phyloP scores from a whole-genome alignment of 257 asterid species.

The Euphrasia confusa region DNA sequence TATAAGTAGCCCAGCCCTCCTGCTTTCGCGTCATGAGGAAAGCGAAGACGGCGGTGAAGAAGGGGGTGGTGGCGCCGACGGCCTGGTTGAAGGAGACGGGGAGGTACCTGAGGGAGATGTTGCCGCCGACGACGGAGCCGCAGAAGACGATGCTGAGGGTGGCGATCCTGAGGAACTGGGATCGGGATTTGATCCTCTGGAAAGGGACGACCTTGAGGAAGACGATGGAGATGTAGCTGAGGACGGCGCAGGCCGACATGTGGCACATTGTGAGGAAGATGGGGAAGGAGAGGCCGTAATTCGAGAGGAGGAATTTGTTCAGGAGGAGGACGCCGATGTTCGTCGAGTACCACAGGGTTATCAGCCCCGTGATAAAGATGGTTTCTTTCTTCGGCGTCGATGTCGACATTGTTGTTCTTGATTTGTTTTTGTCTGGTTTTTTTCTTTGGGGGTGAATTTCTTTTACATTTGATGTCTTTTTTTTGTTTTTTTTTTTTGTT shows the following conservation, averaged over 20 bases:
- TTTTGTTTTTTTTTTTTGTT: too few species aligned
- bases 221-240: conserved; percentile 76
- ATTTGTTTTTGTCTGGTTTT: neutral
- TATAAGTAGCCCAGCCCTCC: conserved; percentile 81
- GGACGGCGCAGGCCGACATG: conserved; percentile 90
- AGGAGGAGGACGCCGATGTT: conserved; percentile 92
- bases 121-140: conserved; percentile 94
- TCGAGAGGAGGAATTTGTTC: conserved; percentile 81
- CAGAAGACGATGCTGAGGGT: conserved; percentile 84
- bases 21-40: conserved; percentile 66
- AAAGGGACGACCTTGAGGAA: conserved; percentile 69
- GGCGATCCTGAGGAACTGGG: conserved; percentile 66
- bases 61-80: conserved; percentile 95
- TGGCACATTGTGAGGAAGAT: conserved; percentile 97
- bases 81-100: conserved; percentile 97
- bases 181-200: conserved; percentile 79
- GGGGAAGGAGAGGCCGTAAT: conserved; percentile 75
- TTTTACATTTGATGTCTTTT: neutral
- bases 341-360: conserved; percentile 68
- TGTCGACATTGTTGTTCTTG: conserved; percentile 24
- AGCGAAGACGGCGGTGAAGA: conserved; percentile 91
- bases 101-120: conserved; percentile 62
- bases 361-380: conserved; percentile 49
- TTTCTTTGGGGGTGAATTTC: conserved; percentile 15
- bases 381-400: conserved; percentile 39